Percentiles rank a stretch among this genome's conserved stretches.
Conservation (phyloP, 371 early-diverging fungal genomes). For the Mortierella sp. region DNA sequence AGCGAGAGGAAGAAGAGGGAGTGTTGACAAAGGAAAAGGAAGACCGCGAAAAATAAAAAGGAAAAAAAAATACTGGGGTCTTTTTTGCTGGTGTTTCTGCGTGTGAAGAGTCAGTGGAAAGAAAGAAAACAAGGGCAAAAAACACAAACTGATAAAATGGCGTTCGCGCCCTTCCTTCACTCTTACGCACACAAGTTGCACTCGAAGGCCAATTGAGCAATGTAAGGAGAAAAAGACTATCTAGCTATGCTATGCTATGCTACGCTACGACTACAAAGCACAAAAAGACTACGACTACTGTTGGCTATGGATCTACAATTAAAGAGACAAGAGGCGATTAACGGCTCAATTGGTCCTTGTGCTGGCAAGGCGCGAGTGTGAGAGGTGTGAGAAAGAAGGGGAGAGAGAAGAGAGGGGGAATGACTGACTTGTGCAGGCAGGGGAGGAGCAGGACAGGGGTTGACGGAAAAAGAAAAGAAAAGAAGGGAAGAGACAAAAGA, state of each 20-base stretch:
- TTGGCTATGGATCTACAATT: constrained; percentile 1
- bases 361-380: not conserved
- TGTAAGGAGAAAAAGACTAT: not conserved
- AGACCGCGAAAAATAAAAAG: not conserved
- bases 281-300: constrained; percentile 3
- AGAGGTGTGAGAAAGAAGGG: not conserved
- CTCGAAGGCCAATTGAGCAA: constrained; percentile 5
- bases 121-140: not conserved
- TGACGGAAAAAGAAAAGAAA: not conserved
- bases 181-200: not conserved
- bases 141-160: not conserved
- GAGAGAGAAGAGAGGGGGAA: not conserved
- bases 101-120: not conserved
- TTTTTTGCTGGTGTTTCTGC: not conserved
- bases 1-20: not conserved
- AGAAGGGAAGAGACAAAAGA: not conserved
- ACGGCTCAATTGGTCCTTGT: constrained; percentile 5
- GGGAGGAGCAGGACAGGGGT: not conserved
- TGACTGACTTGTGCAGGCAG: not conserved
- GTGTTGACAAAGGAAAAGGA: not conserved
- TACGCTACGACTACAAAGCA: not conserved
- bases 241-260: not conserved
- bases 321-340: not conserved
- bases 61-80: not conserved
- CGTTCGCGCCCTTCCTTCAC: no score